Conservation (phyloP, 2,329 filamentous ascomycete genomes). For the Botrytis squamosa region DNA sequence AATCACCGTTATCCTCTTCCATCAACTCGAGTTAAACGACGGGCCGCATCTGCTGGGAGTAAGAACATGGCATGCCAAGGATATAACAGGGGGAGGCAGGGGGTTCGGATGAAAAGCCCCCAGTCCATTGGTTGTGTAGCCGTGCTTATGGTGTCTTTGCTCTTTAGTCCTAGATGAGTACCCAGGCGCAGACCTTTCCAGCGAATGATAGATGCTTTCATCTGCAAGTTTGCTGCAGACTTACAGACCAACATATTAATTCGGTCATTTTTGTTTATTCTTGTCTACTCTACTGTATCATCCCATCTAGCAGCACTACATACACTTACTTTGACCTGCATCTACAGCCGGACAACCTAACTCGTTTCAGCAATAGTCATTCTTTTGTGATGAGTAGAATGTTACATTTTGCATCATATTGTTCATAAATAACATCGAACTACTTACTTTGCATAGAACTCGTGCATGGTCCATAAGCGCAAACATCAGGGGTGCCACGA, state of each 20-base stretch:
- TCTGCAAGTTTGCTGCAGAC: conserved; percentile 20
- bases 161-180: conserved; percentile 13
- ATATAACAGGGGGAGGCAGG: conserved; percentile 19
- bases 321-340: conserved; percentile 13
- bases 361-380: conserved; percentile 7
- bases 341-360: conserved; percentile 18
- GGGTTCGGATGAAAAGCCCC: conserved; percentile 19
- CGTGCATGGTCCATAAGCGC: conserved; percentile 20
- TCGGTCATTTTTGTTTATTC: conserved; percentile 21
- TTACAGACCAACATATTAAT: background rate
- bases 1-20: conserved; percentile 20
- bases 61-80: conserved; percentile 18
- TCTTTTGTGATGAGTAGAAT: conserved; percentile 14
- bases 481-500: conserved; percentile 24
- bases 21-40: conserved; percentile 16
- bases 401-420: conserved; percentile 19
- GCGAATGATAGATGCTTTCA: conserved; percentile 14
- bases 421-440: conserved; percentile 22
- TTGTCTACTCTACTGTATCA: conserved; percentile 9
- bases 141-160: conserved; percentile 18
- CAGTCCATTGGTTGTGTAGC: conserved; percentile 22
- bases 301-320: conserved; percentile 14
- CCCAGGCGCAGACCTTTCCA: conserved; percentile 20
- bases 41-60: conserved; percentile 19
- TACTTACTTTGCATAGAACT: conserved; percentile 15